Conservation (phyloP, 2,329 filamentous ascomycete species). For the Bimuria novae-zelandiae region DNA sequence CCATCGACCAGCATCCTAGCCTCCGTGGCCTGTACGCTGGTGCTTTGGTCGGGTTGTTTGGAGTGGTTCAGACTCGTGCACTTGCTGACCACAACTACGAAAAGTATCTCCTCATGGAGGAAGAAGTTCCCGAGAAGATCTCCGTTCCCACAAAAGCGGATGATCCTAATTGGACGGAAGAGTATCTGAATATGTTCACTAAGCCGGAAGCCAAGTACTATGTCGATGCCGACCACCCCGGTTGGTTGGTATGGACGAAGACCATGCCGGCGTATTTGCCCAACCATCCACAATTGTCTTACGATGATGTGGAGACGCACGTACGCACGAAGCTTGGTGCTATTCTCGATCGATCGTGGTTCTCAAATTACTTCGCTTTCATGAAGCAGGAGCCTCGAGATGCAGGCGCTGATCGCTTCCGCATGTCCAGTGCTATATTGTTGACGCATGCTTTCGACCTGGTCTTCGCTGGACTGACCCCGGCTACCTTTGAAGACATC, state of each 20-base stretch:
- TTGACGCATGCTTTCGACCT: conserved; percentile 90
- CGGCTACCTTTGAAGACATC: conserved; percentile 83
- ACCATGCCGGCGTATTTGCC: conserved; percentile 79
- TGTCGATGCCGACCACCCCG: conserved; percentile 88
- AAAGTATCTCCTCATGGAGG: conserved; percentile 81
- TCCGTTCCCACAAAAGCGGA: conserved; percentile 70
- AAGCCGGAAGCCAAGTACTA: conserved; percentile 82
- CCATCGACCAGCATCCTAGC: conserved; percentile 88
- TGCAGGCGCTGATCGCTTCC: conserved; percentile 78
- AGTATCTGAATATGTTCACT: conserved; percentile 78
- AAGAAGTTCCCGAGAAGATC: conserved; percentile 77
- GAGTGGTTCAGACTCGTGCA: conserved; percentile 84
- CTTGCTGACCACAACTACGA: conserved; percentile 85
- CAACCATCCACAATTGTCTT: conserved; percentile 71
- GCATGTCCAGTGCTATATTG: conserved; percentile 84
- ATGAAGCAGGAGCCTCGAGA: conserved; percentile 96
- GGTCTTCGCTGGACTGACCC: conserved; percentile 77
- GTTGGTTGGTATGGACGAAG: conserved; percentile 96
- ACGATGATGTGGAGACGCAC: conserved; percentile 77
- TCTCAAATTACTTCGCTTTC: conserved; percentile 85
- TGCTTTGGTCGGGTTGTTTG: conserved; percentile 76
- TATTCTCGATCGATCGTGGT: conserved; percentile 82
- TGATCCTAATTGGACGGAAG: conserved; percentile 76
- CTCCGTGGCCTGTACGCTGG: conserved; percentile 80
- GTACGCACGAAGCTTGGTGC: conserved; percentile 79